Conservation (phyloP, 495 filamentous ascomycete genomes). For the Penicillium lagena region DNA sequence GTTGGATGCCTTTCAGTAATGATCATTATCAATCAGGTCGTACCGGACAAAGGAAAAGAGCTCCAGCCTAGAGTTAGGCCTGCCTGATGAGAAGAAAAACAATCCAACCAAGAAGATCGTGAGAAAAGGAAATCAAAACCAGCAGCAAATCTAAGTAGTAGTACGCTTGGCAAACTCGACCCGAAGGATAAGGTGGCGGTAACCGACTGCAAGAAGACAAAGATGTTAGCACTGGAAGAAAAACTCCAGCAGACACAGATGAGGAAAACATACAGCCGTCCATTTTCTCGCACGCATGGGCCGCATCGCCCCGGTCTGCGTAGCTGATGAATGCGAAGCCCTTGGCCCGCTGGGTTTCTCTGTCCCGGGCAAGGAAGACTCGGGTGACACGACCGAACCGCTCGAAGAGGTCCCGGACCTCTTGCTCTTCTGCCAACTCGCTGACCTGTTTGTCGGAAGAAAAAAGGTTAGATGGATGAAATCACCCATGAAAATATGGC, state of each 20-base stretch:
- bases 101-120: constrained; percentile 18
- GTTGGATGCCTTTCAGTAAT: constrained; percentile 31
- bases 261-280: constrained; percentile 69
- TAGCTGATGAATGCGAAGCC: constrained; percentile 98
- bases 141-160: constrained; percentile 43
- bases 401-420: constrained; percentile 96
- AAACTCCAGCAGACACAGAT: background rate
- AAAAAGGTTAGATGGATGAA: constrained; percentile 6
- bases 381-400: constrained; percentile 92
- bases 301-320: constrained; percentile 79
- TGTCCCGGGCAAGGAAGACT: constrained; percentile 95
- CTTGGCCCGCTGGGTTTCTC: constrained; percentile 91
- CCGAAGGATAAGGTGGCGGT: constrained; percentile 81
- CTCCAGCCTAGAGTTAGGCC: constrained; percentile 25
- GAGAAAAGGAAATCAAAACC: constrained; percentile 10
- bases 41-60: constrained; percentile 38
- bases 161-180: constrained; percentile 90
- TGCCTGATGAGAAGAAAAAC: constrained; percentile 31
- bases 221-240: constrained; percentile 16
- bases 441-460: constrained; percentile 58
- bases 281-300: constrained; percentile 92
- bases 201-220: constrained; percentile 52
- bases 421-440: constrained; percentile 91
- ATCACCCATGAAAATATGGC: constrained; percentile 2
- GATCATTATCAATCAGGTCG: constrained; percentile 41